Conservation (phyloP, 306 rosid species). For the Oxytropis ochrocephala region DNA sequence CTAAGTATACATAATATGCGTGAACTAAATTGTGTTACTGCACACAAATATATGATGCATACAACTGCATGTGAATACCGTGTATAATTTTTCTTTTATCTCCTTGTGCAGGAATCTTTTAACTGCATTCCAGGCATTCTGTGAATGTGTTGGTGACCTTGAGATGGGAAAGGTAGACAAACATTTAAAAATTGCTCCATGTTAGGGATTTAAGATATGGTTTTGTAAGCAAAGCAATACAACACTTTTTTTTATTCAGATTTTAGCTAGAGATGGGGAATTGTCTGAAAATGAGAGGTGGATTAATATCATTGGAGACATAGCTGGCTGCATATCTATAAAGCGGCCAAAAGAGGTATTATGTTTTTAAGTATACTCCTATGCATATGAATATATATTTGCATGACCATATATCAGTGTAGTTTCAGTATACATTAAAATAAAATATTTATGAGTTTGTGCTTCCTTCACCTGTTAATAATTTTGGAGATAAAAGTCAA, state of each 20-base stretch:
- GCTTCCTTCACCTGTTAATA: background rate
- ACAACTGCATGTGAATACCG: background rate
- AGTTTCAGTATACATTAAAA: background rate
- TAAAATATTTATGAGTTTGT: background rate
- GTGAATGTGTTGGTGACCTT: constrained; percentile 98
- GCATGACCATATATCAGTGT: background rate
- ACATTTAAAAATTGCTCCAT: constrained; percentile 13
- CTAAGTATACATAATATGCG: background rate
- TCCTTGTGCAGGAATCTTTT: constrained; percentile 69
- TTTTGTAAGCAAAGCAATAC: constrained; percentile 13
- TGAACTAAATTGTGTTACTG: background rate
- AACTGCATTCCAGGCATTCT: constrained; percentile 90
- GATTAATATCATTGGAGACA: constrained; percentile 86
- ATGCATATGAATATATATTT: background rate
- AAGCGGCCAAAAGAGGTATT: constrained; percentile 96
- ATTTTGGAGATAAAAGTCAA: background rate
- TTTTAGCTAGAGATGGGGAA: constrained; percentile 93
- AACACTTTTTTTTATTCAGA: constrained; percentile 41
- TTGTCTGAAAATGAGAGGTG: constrained; percentile 84
- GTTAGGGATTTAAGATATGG: constrained; percentile 15
- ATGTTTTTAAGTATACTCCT: constrained; percentile 21
- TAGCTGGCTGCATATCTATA: constrained; percentile 85
- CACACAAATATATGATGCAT: background rate
- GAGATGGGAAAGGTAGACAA: constrained; percentile 96
- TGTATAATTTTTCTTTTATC: constrained; percentile 5